Base-by-base conservation (phyloP, 176 grass and related monocot genomes). In the Carex kokanica region DNA sequence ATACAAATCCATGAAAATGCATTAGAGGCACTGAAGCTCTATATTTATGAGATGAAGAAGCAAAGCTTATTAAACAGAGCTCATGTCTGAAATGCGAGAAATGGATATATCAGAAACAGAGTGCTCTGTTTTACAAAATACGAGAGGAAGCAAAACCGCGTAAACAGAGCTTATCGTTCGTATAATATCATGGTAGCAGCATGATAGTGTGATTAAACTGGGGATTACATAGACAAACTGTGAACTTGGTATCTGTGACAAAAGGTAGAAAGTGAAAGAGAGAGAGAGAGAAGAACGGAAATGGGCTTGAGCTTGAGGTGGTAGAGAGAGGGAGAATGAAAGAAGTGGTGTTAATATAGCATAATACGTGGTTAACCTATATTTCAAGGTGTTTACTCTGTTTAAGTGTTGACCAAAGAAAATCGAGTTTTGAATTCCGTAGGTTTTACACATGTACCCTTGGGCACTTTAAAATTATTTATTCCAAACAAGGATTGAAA, bases 351-450 rank as follows among this genome's bases (percentile, higher is more conserved):
- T 75, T 75, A 75, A 27, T 25, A 29, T 75, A 54, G 15, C 71
- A 29, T 27, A 51, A 74, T 74, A 51, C 70, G 52, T 53, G 72
- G 73, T 55, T 77, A 75, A 47, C 40, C 9, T 75, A 75, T 53
- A 75, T 75, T 77, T 77, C 73, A 31, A 77, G 21, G 14, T 16
- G 47, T 27, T 77, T 47, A 7, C 47, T 64, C 49, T 31, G 67
- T 81, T n/a, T 55, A 34, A 85, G 57, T 73, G 86, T 89, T 94
- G 92, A 94, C 92, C 85, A 13, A 77, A 27, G 11, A 63, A 88
- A 87, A 73, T 54, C 56, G 64, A 83, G 87, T 58, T 79, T 77
- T 67, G 61, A 82, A 82, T 82, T 64, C 25, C 15, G 17, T 24
- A 27, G 0, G 2, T 82, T 67, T 24, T 82, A 32, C 56, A 9